Base-by-base conservation (phyloP, 139 green algal species). In the Mychonastes homosphaera region DNA sequence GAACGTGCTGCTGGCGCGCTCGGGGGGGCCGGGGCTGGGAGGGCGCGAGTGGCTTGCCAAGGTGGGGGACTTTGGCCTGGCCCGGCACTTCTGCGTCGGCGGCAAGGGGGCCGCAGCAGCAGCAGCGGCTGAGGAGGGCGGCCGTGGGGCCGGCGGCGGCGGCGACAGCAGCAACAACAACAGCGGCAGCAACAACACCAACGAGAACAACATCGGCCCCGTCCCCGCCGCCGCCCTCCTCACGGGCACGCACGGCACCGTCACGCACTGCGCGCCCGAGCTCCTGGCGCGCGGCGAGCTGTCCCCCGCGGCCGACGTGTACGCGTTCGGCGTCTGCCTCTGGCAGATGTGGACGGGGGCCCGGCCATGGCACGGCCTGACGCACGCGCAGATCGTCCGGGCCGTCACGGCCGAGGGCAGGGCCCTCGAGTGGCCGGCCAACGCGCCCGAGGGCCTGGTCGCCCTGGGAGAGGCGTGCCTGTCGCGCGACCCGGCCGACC, bases 11-110 rank as follows among this genome's bases (percentile, higher is more conserved):
- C 62, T 59, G 52, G 32, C 46, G 33, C 36, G 10, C 36, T 43
- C 36, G 36, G 36, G 10, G 36, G 36, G 10, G 36, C 36, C 13
- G 36, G 58, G 60, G 16, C 29, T 58, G 5, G 44, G 21, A 26
- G 32, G 8, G 2, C 65, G 78, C 26, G 72, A 70, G 44, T 85
- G 74, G 45, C 56, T 71, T 21, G 77, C 71, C 56, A 94, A 92
- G 70, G 65, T 84, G 8, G 60, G 58, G 15, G 82, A 90, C 61
- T 90, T 90, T 58, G 82, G 80, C 4, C 67, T 84, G n/a, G n/a
- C 19, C 18, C 49, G n/a, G n/a, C n/a, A n/a, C n/a, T n/a, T n/a
- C n/a, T n/a, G n/a, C n/a, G n/a, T n/a, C n/a, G n/a, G n/a, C n/a
- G n/a, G n/a, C n/a, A n/a, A n/a, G n/a, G n/a, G n/a, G n/a, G n/a